Evolutionary conservation across 2,329 filamentous ascomycete genomes (phyloP).

Genomic region (Phoma herbarum): DNA sequence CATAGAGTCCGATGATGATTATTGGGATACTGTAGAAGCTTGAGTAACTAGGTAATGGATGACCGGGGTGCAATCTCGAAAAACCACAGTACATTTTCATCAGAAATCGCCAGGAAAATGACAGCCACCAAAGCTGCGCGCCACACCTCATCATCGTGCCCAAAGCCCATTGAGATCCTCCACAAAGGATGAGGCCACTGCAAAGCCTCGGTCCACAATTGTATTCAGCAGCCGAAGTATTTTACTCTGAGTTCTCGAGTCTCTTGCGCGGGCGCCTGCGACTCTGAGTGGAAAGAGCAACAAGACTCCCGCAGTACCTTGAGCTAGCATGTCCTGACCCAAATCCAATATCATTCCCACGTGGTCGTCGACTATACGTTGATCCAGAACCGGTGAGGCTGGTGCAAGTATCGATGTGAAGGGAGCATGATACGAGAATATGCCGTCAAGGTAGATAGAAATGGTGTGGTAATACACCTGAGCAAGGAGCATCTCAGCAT

Average conservation of each 20-base stretch:
- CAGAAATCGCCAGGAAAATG: no score
- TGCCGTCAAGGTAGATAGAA: slow-evolving; percentile 42
- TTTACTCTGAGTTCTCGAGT: not conserved
- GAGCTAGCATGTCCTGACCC: slow-evolving; percentile 26
- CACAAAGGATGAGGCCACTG: not conserved
- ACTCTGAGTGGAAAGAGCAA: slow-evolving; percentile 42
- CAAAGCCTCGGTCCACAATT: not conserved
- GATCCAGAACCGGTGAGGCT: slow-evolving; percentile 28
- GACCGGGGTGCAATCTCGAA: no score
- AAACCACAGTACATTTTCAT: no score
- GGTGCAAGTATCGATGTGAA: slow-evolving; percentile 27
- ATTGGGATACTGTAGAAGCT: no score
- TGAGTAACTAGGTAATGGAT: not conserved
- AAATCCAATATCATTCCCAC: slow-evolving; percentile 32
- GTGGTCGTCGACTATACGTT: slow-evolving; percentile 25
- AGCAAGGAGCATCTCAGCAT: slow-evolving; percentile 28
- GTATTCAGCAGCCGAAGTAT: not conserved
- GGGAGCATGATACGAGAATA: slow-evolving; percentile 36
- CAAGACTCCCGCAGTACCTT: slow-evolving; percentile 32
- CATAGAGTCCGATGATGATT: no score
- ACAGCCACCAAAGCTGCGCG: not conserved
- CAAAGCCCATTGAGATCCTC: not conserved
- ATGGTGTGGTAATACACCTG: slow-evolving; percentile 36
- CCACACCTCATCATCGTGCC: not conserved
- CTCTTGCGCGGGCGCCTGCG: slow-evolving; percentile 33